Conservation (phyloP, 192 early-diverging fungal genomes). For the Phlyctochytrium bullatum region DNA sequence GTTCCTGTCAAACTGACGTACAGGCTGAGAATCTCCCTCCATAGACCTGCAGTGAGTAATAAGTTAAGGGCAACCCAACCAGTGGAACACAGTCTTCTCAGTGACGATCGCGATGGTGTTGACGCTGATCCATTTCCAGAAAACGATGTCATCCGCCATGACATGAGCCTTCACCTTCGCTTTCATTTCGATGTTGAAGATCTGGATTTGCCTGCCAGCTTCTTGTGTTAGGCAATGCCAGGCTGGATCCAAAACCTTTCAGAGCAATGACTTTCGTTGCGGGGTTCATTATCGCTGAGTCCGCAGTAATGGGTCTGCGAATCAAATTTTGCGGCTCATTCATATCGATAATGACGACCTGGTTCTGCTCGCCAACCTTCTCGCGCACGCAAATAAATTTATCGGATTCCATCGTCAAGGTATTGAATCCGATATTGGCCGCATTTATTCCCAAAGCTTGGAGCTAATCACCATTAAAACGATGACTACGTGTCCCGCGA, state of each 20-base stretch:
- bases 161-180: conserved; percentile 90
- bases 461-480: conserved; percentile 59
- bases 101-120: conserved; percentile 88
- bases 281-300: conserved; percentile 98
- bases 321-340: conserved; percentile 76
- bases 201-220: conserved; percentile 89
- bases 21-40: conserved; percentile 80
- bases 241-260: conserved; percentile 65
- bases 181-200: conserved; percentile 96
- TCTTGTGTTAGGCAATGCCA: too few relatives aligned
- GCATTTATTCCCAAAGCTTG: conserved; percentile 85
- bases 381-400: conserved; percentile 98
- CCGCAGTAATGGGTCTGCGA: conserved; percentile 92
- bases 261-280: conserved; percentile 90
- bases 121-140: conserved; percentile 93
- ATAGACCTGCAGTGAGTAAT: conserved; percentile 52
- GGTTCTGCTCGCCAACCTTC: conserved; percentile 77
- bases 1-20: conserved; percentile 94
- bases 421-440: conserved; percentile 94
- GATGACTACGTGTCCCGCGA: neutral
- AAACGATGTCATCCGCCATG: conserved; percentile 91
- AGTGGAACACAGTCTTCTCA: conserved; percentile 87
- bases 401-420: conserved; percentile 96
- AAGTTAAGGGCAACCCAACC: conserved; percentile 42
- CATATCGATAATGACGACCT: conserved; percentile 95